A percentile compares a stretch with the other conserved stretches of the same genome.
Conservation (phyloP, 148 eudicot genomes). For the Nepenthes gracilis region DNA sequence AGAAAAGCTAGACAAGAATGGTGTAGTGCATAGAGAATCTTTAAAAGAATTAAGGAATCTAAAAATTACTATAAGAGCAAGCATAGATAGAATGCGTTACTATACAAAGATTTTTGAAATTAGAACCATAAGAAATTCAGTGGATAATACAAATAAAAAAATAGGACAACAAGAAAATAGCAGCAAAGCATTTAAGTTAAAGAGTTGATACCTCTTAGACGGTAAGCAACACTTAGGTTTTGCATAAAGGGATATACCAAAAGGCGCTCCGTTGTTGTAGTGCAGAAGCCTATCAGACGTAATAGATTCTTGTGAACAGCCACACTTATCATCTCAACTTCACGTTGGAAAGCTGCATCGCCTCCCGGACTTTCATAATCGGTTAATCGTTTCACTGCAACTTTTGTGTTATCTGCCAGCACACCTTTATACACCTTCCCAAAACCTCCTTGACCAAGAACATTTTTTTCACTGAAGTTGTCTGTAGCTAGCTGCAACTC, state of each 20-base stretch:
- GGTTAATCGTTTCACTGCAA: slow-evolving; percentile 79
- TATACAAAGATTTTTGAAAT: too few species aligned
- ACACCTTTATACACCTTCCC: slow-evolving; percentile 93
- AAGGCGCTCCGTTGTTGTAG: slow-evolving; percentile 88
- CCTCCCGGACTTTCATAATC: slow-evolving; percentile 84
- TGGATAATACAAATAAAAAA: too few species aligned
- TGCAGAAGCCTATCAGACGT: slow-evolving; percentile 80
- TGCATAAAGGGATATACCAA: slow-evolving; percentile 90
- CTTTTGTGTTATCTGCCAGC: slow-evolving; percentile 59
- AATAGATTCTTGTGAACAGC: slow-evolving; percentile 85
- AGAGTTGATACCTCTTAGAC: slow-evolving; percentile 49
- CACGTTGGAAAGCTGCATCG: slow-evolving; percentile 84
- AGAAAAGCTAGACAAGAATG: too few species aligned
- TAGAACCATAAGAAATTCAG: too few species aligned
- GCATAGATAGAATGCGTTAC: too few species aligned
- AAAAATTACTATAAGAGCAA: too few species aligned
- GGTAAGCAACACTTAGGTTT: slow-evolving; percentile 82
- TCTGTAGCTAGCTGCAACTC: slow-evolving; percentile 93
- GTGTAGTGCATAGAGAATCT: too few species aligned
- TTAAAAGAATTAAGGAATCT: too few species aligned
- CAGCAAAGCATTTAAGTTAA: background rate
- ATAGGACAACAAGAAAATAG: background rate
- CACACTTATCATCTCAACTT: slow-evolving; percentile 95
- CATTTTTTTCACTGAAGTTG: slow-evolving; percentile 68
- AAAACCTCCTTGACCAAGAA: slow-evolving; percentile 91